A percentile compares a stretch with the other conserved stretches of the same genome.
phyloP scores from a whole-genome alignment of 768 basidiomycete genomes.

The Sistotremastrum niveocremeum region DNA sequence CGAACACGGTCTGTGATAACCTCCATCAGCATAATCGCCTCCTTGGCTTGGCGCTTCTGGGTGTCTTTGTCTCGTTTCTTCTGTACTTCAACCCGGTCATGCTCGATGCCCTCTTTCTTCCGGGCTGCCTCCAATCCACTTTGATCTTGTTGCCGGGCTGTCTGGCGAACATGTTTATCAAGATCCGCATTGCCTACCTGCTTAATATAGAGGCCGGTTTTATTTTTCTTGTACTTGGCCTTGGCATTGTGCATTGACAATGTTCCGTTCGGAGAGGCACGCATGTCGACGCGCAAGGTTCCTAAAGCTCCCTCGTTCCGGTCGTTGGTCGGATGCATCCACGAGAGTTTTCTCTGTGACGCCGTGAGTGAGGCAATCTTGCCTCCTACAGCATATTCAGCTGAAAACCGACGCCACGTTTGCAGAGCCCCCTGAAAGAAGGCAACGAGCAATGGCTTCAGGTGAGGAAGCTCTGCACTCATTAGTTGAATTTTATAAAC shows the following conservation, averaged over 20 bases:
- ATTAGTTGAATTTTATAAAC: conserved; percentile 6
- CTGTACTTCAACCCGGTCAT: too few relatives aligned
- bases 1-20: background rate
- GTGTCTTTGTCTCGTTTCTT: background rate
- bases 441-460: conserved; percentile 35
- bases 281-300: background rate
- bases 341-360: conserved; percentile 11
- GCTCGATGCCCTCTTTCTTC: too few relatives aligned
- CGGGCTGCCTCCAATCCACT: too few relatives aligned
- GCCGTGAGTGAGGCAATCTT: too few relatives aligned
- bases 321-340: conserved; percentile 1
- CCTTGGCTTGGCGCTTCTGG: background rate
- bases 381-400: too few relatives aligned
- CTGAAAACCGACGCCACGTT: too few relatives aligned
- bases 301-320: background rate
- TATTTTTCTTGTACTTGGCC: conserved; percentile 13
- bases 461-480: conserved; percentile 31
- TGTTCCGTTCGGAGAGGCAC: conserved; percentile 10
- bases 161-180: too few relatives aligned
- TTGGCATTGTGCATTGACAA: conserved; percentile 13
- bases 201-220: conserved; percentile 16
- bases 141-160: too few relatives aligned
- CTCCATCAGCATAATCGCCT: background rate
- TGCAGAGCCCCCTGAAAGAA: conserved; percentile 43
- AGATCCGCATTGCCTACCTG: too few relatives aligned